Percentiles rank a stretch among this genome's conserved stretches.
phyloP scores from a whole-genome alignment of 164 flowering plant genomes.

The Nelumbo lutea region DNA sequence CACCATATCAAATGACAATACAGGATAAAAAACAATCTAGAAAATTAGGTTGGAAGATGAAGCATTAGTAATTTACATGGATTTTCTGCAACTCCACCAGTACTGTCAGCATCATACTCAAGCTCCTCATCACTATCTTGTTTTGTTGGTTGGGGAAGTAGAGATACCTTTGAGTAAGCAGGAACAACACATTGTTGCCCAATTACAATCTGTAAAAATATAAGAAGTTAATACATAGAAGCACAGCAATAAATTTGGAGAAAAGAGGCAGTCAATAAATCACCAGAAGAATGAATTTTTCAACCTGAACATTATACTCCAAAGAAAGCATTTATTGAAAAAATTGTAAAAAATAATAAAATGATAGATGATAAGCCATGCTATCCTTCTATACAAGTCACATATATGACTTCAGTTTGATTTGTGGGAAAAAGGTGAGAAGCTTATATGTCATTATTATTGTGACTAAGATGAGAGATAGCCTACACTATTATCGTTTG shows the following conservation, averaged over 20 bases:
- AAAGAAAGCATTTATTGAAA: too few relatives aligned
- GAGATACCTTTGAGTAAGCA: slow-evolving; percentile 85
- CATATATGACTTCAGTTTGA: too few relatives aligned
- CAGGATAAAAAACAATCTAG: slow-evolving; percentile 4
- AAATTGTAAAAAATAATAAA: too few relatives aligned
- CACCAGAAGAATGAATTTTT: not conserved
- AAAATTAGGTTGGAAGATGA: not conserved
- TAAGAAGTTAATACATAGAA: not conserved
- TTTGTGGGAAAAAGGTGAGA: too few relatives aligned
- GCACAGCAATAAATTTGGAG: not conserved
- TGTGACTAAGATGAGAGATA: too few relatives aligned
- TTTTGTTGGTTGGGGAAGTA: slow-evolving; percentile 66
- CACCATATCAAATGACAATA: too few relatives aligned
- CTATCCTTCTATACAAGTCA: too few relatives aligned
- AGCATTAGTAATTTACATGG: slow-evolving; percentile 34
- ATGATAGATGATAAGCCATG: too few relatives aligned
- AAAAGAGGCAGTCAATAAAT: not conserved
- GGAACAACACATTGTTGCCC: slow-evolving; percentile 78
- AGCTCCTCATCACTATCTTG: slow-evolving; percentile 98
- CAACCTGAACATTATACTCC: too few relatives aligned
- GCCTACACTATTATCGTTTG: too few relatives aligned
- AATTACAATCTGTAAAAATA: slow-evolving; percentile 57
- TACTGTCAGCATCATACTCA: slow-evolving; percentile 78
- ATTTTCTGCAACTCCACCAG: slow-evolving; percentile 40
- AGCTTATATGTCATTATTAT: too few relatives aligned